Conservation (phyloP, 495 filamentous ascomycete species). For the Penicillium longicatenatum region DNA sequence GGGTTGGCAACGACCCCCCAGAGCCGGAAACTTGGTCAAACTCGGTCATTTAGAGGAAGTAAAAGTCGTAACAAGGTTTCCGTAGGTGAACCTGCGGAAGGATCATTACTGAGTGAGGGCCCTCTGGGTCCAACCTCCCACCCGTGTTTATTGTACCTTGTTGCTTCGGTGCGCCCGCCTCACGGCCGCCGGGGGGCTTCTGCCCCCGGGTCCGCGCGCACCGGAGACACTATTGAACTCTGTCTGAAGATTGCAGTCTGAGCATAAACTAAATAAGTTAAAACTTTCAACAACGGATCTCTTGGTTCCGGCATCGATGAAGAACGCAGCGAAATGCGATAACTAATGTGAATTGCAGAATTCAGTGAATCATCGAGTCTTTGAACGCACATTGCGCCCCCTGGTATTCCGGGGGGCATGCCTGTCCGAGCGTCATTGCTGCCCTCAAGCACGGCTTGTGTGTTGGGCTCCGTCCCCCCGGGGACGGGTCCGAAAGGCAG, state of each 20-base stretch:
- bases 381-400: slow-evolving; percentile 70
- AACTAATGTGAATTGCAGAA: slow-evolving; percentile 74
- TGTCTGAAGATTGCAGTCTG: slow-evolving; percentile 34
- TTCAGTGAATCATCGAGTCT: slow-evolving; percentile 76
- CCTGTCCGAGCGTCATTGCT: slow-evolving; percentile 66
- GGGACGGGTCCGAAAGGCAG: slow-evolving; percentile 45
- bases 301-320: slow-evolving; percentile 73
- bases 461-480: slow-evolving; percentile 42
- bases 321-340: slow-evolving; percentile 74
- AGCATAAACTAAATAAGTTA: slow-evolving; percentile 35
- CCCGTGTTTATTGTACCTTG: slow-evolving; percentile 33
- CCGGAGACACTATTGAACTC: slow-evolving; percentile 37
- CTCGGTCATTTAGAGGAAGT: slow-evolving; percentile 76
- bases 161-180: slow-evolving; percentile 42
- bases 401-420: slow-evolving; percentile 64
- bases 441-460: slow-evolving; percentile 52
- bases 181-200: slow-evolving; percentile 24
- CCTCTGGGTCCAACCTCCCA: slow-evolving; percentile 31
- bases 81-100: slow-evolving; percentile 72
- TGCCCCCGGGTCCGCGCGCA: slow-evolving; percentile 24
- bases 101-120: slow-evolving; percentile 59
- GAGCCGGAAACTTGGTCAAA: slow-evolving; percentile 72
- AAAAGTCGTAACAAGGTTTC: slow-evolving; percentile 76
- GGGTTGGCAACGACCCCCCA: slow-evolving; percentile 64
- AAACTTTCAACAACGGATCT: slow-evolving; percentile 74